Base-by-base conservation (phyloP, 805 yeast species). In the Barnettozyma siamensis region DNA sequence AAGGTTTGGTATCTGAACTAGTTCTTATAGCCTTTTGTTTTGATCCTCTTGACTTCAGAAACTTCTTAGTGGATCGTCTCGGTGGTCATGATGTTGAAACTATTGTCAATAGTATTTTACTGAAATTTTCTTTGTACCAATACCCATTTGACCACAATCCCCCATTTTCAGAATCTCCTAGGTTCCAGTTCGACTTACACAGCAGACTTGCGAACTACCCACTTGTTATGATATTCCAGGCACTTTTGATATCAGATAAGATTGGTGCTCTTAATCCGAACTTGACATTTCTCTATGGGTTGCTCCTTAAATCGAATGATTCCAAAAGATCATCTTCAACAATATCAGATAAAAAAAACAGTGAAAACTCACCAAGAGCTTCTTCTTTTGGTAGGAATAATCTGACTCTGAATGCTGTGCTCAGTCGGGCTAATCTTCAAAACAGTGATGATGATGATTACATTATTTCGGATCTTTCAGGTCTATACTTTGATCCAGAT, bases 181-280 rank as follows among this genome's bases (percentile, higher is more conserved):
- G 21, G 9, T 20, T 19, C 9, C 41, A 34, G 18, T 42, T 13
- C 42, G 44, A 35, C 11, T 23, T 30, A 8, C 31, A 18, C n/a
- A 30, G 39, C 16, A 33, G 31, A 7, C 12, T 31, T 26, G 43
- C 42, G n/a, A 40, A 39, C 18, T 42, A 45, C 21, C 23, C 44
- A 3, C 21, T 44, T 10, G 11, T 45, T 10, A 21, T 45, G 33
- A 4, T 51, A 13, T 50, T 43, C 34, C 54, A 50, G 21, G 19
- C 37, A 8, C 36, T 51, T 8, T 35, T 45, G 30, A 18, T 45
- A 6, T 37, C 54, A 10, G 54, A 50, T 29, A 15, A 18, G 3
- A 23, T 34, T 3, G 30, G 32, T 2, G 37, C 40, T 10, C 43
- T 42, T 13, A 41, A 44, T 21, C 44, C 53, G 10, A 39, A 37